These are phyloP conservation scores for Neodidymelliopsis sp. DNA, from an alignment of 2,329 filamentous ascomycete species.

Conservation along the genomic window DNA sequence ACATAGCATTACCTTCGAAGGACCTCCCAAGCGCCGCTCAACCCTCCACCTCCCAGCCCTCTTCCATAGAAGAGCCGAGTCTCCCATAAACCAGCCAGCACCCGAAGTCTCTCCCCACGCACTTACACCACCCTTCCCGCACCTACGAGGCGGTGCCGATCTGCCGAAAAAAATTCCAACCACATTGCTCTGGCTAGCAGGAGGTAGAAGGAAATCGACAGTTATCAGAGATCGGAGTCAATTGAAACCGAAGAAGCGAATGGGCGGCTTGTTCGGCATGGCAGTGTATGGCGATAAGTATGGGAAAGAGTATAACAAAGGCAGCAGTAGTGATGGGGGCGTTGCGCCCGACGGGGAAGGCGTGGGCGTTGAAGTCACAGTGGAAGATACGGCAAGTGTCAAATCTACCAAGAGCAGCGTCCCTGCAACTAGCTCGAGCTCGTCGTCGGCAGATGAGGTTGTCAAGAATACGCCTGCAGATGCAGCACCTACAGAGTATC, in stretches of 20 bases:
- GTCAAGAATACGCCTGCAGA: neutral
- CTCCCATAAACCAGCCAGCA: neutral
- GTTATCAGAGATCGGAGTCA: conserved; percentile 30
- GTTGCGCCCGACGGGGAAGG: too few species aligned
- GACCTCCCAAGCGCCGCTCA: neutral
- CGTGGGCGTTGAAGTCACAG: neutral
- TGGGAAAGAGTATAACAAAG: neutral
- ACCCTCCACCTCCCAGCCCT: neutral
- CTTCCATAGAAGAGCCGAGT: neutral
- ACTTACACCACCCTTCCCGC: neutral
- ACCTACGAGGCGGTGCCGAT: conserved; percentile 30
- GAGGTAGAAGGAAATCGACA: conserved; percentile 23
- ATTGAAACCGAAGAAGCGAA: conserved; percentile 29
- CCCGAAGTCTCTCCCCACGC: neutral
- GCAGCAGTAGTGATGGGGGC: neutral
- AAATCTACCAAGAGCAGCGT: neutral
- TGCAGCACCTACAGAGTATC: too few species aligned
- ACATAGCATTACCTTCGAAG: neutral
- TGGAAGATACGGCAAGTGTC: neutral
- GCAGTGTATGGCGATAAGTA: conserved; percentile 27
- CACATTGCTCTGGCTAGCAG: conserved; percentile 36
- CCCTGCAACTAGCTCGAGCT: neutral
- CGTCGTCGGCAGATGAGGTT: neutral
- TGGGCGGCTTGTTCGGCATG: conserved; percentile 36
- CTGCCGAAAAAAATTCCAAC: conserved; percentile 22